Percentiles rank a stretch among this genome's conserved stretches.
These are phyloP conservation scores for Malassezia restricta DNA, from an alignment of 1,284 basidiomycete genomes.

Conservation along the genomic window DNA sequence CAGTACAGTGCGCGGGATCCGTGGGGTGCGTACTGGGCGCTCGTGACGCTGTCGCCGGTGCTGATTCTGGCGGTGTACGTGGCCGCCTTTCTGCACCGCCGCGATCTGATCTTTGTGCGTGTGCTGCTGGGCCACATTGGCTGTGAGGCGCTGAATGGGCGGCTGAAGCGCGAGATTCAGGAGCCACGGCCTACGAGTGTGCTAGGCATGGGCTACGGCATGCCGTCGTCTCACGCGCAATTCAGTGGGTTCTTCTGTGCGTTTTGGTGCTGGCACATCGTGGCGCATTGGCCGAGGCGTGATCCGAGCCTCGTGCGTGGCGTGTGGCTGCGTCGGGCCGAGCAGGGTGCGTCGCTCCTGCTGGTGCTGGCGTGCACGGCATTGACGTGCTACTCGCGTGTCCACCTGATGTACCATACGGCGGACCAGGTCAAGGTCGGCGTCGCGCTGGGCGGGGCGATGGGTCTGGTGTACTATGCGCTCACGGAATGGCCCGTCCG, in stretches of 20 bases:
- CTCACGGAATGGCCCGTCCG: constrained; percentile 51
- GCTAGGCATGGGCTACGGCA: constrained; percentile 65
- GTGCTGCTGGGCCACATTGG: constrained; percentile 70
- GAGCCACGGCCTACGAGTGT: constrained; percentile 59
- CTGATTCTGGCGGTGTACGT: constrained; percentile 55
- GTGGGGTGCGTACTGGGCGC: constrained; percentile 24
- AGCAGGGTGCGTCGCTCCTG: constrained; percentile 49
- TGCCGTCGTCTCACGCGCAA: constrained; percentile 76
- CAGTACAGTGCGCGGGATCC: constrained; percentile 21
- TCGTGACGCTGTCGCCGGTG: constrained; percentile 39
- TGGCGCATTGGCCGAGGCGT: constrained; percentile 57
- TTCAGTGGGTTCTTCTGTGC: constrained; percentile 75
- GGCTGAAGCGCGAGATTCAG: constrained; percentile 59
- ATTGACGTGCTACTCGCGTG: constrained; percentile 65
- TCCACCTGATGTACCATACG: constrained; percentile 63
- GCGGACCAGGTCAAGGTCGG: constrained; percentile 63
- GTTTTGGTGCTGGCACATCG: constrained; percentile 63
- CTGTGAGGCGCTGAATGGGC: constrained; percentile 61
- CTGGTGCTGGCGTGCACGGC: constrained; percentile 54
- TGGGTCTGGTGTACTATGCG: constrained; percentile 55
- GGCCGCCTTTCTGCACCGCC: constrained; percentile 60
- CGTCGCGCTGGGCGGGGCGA: constrained; percentile 55
- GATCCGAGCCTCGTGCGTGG: constrained; percentile 46
- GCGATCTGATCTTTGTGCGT: constrained; percentile 63
- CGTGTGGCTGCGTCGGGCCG: constrained; percentile 20